Evolutionary conservation across 805 yeast species (phyloP), one percentile per base, ranked within the genome.

Genomic region (Ogataea glucozyma): DNA sequence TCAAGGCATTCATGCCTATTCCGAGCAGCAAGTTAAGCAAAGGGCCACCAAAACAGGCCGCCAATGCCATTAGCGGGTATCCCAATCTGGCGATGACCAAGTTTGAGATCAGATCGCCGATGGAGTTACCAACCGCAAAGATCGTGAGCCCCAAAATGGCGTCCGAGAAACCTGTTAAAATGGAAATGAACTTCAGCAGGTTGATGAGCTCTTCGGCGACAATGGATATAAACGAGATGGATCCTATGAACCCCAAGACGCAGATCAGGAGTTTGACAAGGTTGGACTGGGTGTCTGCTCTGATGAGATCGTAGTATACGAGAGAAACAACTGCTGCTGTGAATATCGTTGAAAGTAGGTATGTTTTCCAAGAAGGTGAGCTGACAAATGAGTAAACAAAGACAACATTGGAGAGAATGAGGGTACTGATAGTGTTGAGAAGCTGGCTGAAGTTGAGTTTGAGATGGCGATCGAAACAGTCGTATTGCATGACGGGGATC

Each of bases 31-130:
- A 68, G 40, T 89, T 84, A 31, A 93, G 61, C 44, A 91, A 65
- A 0, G 98, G 98, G 1, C 97, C 88, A 0, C 97, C 98, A 61
- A 90, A 85, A 57, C 98, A 90, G 0, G 97, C 97, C 21, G 93
- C 86, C n/a, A 93, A 70, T 0, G 97, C 97, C 85, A 91, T 85
- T 34, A 85, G 73, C 0, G 96, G 87, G 66, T 79, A 81, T 0
- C 96, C 96, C 73, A 87, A 76, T 44, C 70, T 70, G 0, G 96
- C 89, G 19, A 91, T 78, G 0, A 95, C 84, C 26, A 84, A 61
- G 53, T 91, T 88, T 0, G 97, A 84, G 1, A 90, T 81, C 35
- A 90, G 67, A 58, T 91, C 99, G 5, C 98, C 97, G 6, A 86
- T 67, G 1, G 97, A 90, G 61, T 91, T 93, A 4, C 99, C 98